Evolutionary conservation across 139 green algal species (phyloP), one percentile per base, ranked within the genome.

Genomic region (Picochlorum sp.): DNA sequence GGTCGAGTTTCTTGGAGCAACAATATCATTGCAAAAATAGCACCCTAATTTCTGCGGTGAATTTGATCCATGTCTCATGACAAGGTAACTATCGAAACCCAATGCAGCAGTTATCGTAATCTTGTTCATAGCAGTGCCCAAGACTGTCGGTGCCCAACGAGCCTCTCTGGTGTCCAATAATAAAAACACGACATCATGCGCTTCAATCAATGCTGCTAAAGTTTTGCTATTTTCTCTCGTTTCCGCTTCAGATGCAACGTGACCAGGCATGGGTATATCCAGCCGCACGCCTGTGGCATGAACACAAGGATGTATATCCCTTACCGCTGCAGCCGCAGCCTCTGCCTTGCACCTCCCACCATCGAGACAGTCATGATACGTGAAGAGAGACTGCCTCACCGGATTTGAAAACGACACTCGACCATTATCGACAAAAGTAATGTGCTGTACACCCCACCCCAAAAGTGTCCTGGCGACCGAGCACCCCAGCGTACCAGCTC

Each of bases 11-110:
- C 84, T 52, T 0, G 94, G 94, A 0, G 92, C 92, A 7, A 97
- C 83, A 1, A 99, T 90, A 61, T 99, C 94, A 71, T 96, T 97
- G 81, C 94, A 99, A 65, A 98, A 99, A 83, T 99, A 99, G 80
- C 94, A 99, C 6, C 94, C 92, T 50, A 97, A 83, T 6, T 84
- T 81, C 8, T 60, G 31, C 4, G 18, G 30, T 20, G 10, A 41
- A 16, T 14, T 31, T 8, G 14, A 45, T 1, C 86, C 85, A 59
- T 93, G 85, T 15, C 83, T 70, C 85, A 93, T 90, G 15, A 91
- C 86, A 45, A 94, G 61, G 67, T 84, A 97, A 18, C 67, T 83
- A 69, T 97, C 89, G 74, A 96, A 98, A 14, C 90, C 92, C 0
- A 98, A 78, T 3, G 94, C 94, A 2, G 86, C 83, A 45, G 90